Evolutionary conservation across 2,329 filamentous ascomycete species (phyloP), one percentile per base, ranked within the genome.

Genomic region (Rutstroemia sp.): DNA sequence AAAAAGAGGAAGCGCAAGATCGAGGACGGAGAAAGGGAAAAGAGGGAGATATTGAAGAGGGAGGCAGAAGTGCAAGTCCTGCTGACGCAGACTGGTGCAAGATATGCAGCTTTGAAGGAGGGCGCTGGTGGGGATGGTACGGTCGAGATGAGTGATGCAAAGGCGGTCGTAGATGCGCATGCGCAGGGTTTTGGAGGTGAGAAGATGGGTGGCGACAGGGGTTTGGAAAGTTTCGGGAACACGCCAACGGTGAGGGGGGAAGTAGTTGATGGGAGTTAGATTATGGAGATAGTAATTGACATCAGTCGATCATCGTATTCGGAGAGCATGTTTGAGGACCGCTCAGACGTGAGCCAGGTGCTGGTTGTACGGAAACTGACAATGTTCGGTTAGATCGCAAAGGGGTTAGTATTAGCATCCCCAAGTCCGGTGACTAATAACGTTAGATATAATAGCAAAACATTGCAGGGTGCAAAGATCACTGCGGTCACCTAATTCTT

Each of bases 51-150:
- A 44, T 72, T 79, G 4, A 76, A 79, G 60, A 78, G 90, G 57
- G 88, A 96, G 71, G 79, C 77, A 5, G 88, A 94, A 70, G 87
- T 96, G 0, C 92, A 96, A 71, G 78, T 79, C 19, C 74, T 95
- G 54, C 74, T 97, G 52, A 86, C 90, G 68, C 86, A 94, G 69
- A 89, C 90, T 0, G 91, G 89, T 0, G 83, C 88, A 59, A 79
- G 82, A 61, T 90, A 87, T 67, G 79, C 85, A 64, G 77, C 75
- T 54, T 66, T 86, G 57, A 78, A 79, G 55, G 72, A 68, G 39
- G 77, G 79, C 59, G 71, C 72, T 3, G 76, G 76, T 4, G 25
- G 10, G 16, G 8, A 6, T 48, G 12, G 39, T 69, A 77, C 27
- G 63, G 59, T 55, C 19, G 57, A 57, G 16, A 54, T 59, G 44